Base-by-base conservation (phyloP, 2,329 filamentous ascomycete genomes). In the Helotiales sp. region DNA sequence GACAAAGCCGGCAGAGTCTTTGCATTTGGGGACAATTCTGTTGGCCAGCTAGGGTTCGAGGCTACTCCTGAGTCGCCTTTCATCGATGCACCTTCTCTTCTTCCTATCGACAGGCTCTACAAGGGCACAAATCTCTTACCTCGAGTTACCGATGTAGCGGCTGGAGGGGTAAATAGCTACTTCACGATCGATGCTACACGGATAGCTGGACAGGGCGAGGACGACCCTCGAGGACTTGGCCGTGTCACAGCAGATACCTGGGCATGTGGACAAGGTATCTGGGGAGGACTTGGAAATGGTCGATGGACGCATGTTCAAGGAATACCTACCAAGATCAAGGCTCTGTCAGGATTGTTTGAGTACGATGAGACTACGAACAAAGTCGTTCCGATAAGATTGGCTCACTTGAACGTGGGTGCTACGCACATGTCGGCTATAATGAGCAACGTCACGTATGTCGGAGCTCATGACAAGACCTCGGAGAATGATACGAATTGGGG, bases 11-110 rank as follows among this genome's bases (percentile, higher is more conserved):
- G 93, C 15, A 84, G 86, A 15, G 81, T 95, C 15, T 96, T 95
- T 72, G 81, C 86, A 6, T 98, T 96, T 75, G 95, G 95, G 34
- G 93, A 98, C 73, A 98, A 98, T 75, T 86, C 87, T 0, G 83
- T 85, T 42, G 95, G 95, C n/a, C 95, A 98, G 73, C 81, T 98
- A 3, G 93, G 93, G n/a, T 86, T 93, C 66, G 85, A 91, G 51
- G 84, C 82, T 53, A 85, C 85, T 49, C 71, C 81, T 0, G 82
- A 87, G 27, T 77, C 83, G 15, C 79, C 84, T 7, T 82, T 77
- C 57, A 77, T 89, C 24, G 89, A 93, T 63, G 80, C 81, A 0
- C 92, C 95, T 0, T 84, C 86, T 3, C 80, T 87, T 5, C 72
- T 98, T 2, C 83, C 90, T 1, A 81, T 90, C 36, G 82, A 84